Base-by-base conservation (phyloP, 2,329 filamentous ascomycete genomes). In the Colletotrichum sp. region DNA sequence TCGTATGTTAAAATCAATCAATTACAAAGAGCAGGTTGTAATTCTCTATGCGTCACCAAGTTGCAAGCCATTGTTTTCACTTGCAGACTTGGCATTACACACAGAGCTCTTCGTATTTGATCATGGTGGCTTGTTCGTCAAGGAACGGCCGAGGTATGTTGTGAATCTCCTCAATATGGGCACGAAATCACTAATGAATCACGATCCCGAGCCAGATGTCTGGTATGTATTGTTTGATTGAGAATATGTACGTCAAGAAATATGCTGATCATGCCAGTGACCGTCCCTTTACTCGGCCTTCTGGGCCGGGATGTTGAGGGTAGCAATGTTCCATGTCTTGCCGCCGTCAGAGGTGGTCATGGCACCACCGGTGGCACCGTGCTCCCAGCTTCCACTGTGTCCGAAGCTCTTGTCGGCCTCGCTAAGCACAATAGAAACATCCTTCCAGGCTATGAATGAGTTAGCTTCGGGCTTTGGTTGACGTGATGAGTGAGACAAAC, bases 361-460 rank as follows among this genome's bases (percentile, higher is more conserved):
- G 32, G 67, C 67, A 13, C 67, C 67, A 22, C 67, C 55, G 55
- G 55, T 69, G 22, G 67, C 67, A n/a, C 67, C 67, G 2, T 69
- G 32, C n/a, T 60, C 67, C 67, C 67, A 69, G 52, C 32, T 32
- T 30, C 67, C 67, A 27, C 13, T 60, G 22, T 69, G 67, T 8
- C 52, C 52, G 55, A 69, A 61, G 55, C 32, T 61, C 25, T 69
- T 22, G 5, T 73, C 65, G 1, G 71, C 65, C 2, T 69, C 16
- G 30, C 25, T 73, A 2, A 73, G 71, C 25, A 73, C 64, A n/a
- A 73, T 28, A 2, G 65, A 73, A 19, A 73, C 57, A 19, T 69
- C 28, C 2, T 64, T 36, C 71, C 71, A 73, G 30, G 55, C 71
- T 69, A 9, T 13, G 9, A 2, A 11, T 12, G 3, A 11, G 39